A percentile compares a stretch with the other conserved stretches of the same genome.
Evolutionary conservation across 352 stramenopile genomes (phyloP).

Genomic region (Globisporangium emineosum): DNA sequence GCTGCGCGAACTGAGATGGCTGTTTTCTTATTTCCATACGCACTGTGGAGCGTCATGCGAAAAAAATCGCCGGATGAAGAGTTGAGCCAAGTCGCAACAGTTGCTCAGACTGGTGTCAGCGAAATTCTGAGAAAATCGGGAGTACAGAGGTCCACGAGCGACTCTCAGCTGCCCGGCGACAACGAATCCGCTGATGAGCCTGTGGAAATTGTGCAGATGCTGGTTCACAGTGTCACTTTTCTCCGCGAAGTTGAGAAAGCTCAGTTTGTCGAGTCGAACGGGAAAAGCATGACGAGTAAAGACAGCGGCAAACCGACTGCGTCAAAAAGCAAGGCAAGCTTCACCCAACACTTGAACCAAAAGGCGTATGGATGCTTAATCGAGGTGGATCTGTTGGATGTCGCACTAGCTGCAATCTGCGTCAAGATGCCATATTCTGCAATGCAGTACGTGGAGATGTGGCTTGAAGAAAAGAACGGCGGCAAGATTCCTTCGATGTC

Average conservation of each 20-base stretch:
- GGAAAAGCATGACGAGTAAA: slow-evolving; percentile 18
- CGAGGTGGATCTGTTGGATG: slow-evolving; percentile 56
- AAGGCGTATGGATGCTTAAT: slow-evolving; percentile 56
- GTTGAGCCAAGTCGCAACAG: slow-evolving; percentile 14
- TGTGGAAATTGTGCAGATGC: slow-evolving; percentile 52
- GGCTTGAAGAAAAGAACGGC: slow-evolving; percentile 61
- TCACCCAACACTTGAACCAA: slow-evolving; percentile 21
- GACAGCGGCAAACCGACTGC: background rate
- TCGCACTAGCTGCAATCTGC: slow-evolving; percentile 58
- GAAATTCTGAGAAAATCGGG: slow-evolving; percentile 28
- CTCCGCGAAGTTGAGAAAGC: slow-evolving; percentile 73
- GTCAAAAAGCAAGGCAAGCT: background rate
- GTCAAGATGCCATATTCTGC: slow-evolving; percentile 87
- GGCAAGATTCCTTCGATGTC: slow-evolving; percentile 42
- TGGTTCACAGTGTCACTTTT: slow-evolving; percentile 82
- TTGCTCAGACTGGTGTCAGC: slow-evolving; percentile 41
- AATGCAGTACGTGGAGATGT: slow-evolving; percentile 90
- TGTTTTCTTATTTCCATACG: slow-evolving; percentile 76
- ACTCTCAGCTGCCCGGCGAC: background rate
- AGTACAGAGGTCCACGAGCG: background rate
- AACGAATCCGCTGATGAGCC: slow-evolving; percentile 14
- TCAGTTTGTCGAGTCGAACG: slow-evolving; percentile 68
- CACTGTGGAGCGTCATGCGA: slow-evolving; percentile 37
- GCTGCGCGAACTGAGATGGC: slow-evolving; percentile 51
- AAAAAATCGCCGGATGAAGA: slow-evolving; percentile 1